Evolutionary conservation across 1,284 basidiomycete species (phyloP).

Genomic region (Fomitopsis palustris): DNA sequence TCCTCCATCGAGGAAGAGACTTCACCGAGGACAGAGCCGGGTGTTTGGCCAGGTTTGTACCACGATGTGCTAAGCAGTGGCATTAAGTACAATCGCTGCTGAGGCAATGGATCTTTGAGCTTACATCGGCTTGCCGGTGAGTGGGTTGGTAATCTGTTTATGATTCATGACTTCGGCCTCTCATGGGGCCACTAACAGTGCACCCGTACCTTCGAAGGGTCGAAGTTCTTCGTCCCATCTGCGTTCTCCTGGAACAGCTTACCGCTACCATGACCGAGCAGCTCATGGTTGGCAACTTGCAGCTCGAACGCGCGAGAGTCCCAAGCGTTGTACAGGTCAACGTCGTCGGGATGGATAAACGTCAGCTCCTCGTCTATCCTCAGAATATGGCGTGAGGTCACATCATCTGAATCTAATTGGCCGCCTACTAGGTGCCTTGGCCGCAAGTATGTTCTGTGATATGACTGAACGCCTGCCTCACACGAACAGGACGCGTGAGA

Average conservation of each 20-base stretch:
- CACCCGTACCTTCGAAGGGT: conserved; percentile 53
- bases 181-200: background rate
- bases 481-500: background rate
- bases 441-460: conserved; percentile 70
- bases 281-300: conserved; percentile 83
- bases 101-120: conserved; percentile 15
- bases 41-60: conserved; percentile 83
- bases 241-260: conserved; percentile 75
- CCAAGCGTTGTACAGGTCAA: conserved; percentile 71
- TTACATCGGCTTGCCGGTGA: conserved; percentile 78
- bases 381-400: background rate
- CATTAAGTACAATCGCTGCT: background rate
- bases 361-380: conserved; percentile 70
- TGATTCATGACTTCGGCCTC: background rate
- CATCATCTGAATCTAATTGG: background rate
- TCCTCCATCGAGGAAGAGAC: conserved; percentile 87
- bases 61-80: conserved; percentile 53
- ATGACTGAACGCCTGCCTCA: background rate
- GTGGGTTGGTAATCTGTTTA: conserved; percentile 68
- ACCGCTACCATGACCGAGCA: conserved; percentile 78
- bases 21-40: conserved; percentile 76
- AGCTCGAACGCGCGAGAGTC: conserved; percentile 76
- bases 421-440: conserved; percentile 72
- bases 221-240: conserved; percentile 78
- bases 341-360: conserved; percentile 74